Evolutionary conservation across 2,329 filamentous ascomycete genomes (phyloP).

Genomic region (Colletotrichum plurivorum): DNA sequence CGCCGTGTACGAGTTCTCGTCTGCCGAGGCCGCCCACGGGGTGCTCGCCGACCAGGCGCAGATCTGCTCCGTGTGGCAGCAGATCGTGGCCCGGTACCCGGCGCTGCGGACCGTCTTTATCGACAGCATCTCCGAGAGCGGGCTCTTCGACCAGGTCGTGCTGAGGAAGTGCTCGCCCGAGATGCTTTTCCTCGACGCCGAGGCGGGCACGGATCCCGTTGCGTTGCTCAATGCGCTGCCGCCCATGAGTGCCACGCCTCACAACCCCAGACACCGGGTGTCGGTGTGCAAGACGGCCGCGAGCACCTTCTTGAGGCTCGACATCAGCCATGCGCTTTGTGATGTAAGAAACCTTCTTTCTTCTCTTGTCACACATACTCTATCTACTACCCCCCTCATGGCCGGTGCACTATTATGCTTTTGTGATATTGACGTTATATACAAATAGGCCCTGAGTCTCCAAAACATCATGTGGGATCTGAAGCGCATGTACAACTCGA

Average conservation of each 20-base stretch:
- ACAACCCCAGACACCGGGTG: conserved; percentile 63
- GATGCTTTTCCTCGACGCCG: conserved; percentile 68
- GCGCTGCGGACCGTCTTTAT: conserved; percentile 66
- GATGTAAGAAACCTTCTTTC: conserved; percentile 52
- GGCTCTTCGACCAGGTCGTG: conserved; percentile 65
- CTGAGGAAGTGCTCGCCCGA: conserved; percentile 62
- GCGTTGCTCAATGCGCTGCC: conserved; percentile 58
- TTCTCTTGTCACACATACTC: too few species aligned
- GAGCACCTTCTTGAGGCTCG: conserved; percentile 63
- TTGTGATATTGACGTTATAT: background rate
- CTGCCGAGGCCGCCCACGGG: conserved; percentile 51
- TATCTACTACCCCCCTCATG: too few species aligned
- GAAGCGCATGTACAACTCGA: conserved; percentile 59
- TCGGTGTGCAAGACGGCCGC: conserved; percentile 62
- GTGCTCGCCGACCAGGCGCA: conserved; percentile 57
- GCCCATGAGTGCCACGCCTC: conserved; percentile 52
- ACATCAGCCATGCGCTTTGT: conserved; percentile 66
- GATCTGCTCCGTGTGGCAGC: conserved; percentile 66
- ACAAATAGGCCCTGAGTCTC: conserved; percentile 51
- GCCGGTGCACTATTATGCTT: background rate
- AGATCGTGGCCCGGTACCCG: conserved; percentile 60
- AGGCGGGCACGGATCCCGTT: conserved; percentile 54
- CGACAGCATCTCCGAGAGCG: conserved; percentile 63
- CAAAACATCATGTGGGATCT: conserved; percentile 63
- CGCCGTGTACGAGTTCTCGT: conserved; percentile 63